Evolutionary conservation across 2,329 filamentous ascomycete species (phyloP), one percentile per base, ranked within the genome.

Genomic region (Penicillium thymicola): DNA sequence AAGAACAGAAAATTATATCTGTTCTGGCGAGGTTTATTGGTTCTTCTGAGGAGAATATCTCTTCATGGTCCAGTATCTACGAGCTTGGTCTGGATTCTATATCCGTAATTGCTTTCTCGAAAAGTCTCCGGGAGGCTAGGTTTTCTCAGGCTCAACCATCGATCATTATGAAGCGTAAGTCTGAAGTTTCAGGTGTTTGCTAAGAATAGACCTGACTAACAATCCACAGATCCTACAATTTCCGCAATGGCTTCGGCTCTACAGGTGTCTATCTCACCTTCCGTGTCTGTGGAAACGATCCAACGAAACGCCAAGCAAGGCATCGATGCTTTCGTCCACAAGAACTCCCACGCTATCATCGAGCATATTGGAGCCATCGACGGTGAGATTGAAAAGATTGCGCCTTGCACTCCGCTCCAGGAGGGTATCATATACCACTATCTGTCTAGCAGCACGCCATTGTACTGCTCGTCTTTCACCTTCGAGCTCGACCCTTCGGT

Each of bases 31-130:
- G 80, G 2, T 81, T 89, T 51, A 74, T 83, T 2, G 74, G 77
- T 0, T 59, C 84, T 1, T 67, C 78, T 0, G 51, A 67, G 3
- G 66, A 73, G 0, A 72, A 76, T 0, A 75, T 90, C 2, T 75
- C 72, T 0, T 75, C 81, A 2, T 77, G 75, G 0, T 85, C 86
- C 0, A 96, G 85, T 58, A 83, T 96, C 18, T 96, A 94, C 64
- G 90, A 96, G 61, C 78, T 96, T 1, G 93, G 92, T 0, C 80
- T 97, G 25, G 93, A 96, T 66, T 97, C 92, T 0, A 91, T 97
- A 16, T 91, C 90, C 0, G 89, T 88, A 0, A 86, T 95, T 44
- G 81, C 85, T 8, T 81, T 97, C 30, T 81, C 88, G 0, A 79
- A 82, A 5, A 72, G 80, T 13, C 76, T 97, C 14, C 89, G 85